Base-by-base conservation (phyloP, 1,139 yeast genomes). In the Zygosaccharomyces sapae region DNA sequence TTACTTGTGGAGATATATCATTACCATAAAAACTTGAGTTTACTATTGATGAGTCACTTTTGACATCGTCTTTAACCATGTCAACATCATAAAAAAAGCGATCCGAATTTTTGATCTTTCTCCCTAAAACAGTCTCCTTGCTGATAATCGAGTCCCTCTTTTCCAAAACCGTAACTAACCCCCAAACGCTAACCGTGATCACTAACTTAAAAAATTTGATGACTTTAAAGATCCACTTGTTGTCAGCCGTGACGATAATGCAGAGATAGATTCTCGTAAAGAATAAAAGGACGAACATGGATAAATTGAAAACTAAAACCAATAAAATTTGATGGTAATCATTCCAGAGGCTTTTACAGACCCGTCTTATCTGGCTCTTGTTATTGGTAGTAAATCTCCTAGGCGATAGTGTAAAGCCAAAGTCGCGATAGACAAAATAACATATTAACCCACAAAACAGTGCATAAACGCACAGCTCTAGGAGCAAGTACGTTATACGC, bases 171-270 rank as follows among this genome's bases (percentile, higher is more conserved):
- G 59, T 60, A 16, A 64, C 54, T 12, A 64, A 51, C n/a, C 66
- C 63, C 68, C 68, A 64, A 7, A 57, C 50, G 46, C 61, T 64
- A 5, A 62, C 65, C 3, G 66, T 61, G 12, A 64, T 54, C 4
- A 62, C 44, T 9, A 63, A 38, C 36, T 56, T 55, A 24, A 61
- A 35, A 34, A 62, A 58, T 27, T 57, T 48, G n/a, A 57, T 43
- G 3, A 61, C 40, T 36, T 51, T 52, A 38, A 48, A 55, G 44
- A 56, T 53, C 67, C 68, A 63, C 44, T 51, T 48, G 25, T 40
- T 43, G 5, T 25, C 34, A 10, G 46, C 33, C 6, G 30, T 34
- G 9, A 44, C 33, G 20, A 38, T 34, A 2, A 50, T 44, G 5
- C 55, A 49, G 18, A 57, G 47, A 33, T 48, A 54, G 20, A 61